Evolutionary conservation across 441 rosid species (phyloP).

Genomic region (Metrosideros polymorpha): DNA sequence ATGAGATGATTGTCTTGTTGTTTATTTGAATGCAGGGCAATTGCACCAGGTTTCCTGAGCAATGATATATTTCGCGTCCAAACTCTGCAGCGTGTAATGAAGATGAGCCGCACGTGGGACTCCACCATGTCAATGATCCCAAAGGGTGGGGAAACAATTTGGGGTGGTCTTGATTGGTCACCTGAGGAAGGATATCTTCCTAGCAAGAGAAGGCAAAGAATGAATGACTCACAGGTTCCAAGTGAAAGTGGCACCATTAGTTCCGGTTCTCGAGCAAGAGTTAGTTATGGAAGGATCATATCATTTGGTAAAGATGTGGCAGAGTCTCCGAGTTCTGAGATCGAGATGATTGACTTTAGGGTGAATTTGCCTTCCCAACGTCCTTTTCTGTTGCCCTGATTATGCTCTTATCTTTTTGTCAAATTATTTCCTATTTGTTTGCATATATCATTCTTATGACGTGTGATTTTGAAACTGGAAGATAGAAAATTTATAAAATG

Average conservation of each 20-base stretch:
- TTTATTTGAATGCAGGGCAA: slow-evolving; percentile 50
- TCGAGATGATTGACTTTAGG: slow-evolving; percentile 75
- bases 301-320: slow-evolving; percentile 88
- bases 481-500: not conserved
- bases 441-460: not conserved
- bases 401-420: not conserved
- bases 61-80: slow-evolving; percentile 73
- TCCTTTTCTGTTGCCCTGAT: not conserved
- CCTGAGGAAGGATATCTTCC: slow-evolving; percentile 66
- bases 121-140: slow-evolving; percentile 97
- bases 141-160: slow-evolving; percentile 86
- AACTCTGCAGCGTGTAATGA: slow-evolving; percentile 75
- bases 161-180: slow-evolving; percentile 95
- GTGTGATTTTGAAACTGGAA: not conserved
- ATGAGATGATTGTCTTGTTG: not conserved
- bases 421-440: not conserved
- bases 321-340: slow-evolving; percentile 51
- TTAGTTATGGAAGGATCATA: slow-evolving; percentile 74
- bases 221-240: slow-evolving; percentile 19
- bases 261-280: slow-evolving; percentile 28
- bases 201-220: slow-evolving; percentile 23
- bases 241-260: slow-evolving; percentile 19
- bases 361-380: slow-evolving; percentile 25
- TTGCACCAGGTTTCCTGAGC: slow-evolving; percentile 81
- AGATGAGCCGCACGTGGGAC: slow-evolving; percentile 92